Evolutionary conservation across 352 stramenopile genomes (phyloP).

Genomic region (Phytophthora citricola): DNA sequence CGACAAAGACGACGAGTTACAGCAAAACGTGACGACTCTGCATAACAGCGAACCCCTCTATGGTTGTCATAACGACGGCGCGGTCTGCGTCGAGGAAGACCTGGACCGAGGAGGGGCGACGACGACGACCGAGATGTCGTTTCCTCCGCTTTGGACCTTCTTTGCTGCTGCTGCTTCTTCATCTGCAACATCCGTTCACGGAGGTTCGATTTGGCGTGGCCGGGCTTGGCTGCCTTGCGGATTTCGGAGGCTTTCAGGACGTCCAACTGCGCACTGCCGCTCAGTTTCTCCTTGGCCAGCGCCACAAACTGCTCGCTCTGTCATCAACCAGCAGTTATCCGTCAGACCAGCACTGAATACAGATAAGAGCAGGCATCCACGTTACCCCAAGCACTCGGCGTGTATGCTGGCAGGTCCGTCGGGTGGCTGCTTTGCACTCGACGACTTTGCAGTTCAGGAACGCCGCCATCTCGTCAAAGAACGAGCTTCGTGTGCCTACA

Average conservation of each 20-base stretch:
- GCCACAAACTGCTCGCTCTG: slow-evolving; percentile 62
- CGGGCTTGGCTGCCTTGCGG: slow-evolving; percentile 43
- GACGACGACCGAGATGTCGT: slow-evolving; percentile 37
- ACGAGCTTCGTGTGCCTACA: slow-evolving; percentile 50
- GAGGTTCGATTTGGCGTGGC: slow-evolving; percentile 51
- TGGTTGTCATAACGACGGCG: slow-evolving; percentile 40
- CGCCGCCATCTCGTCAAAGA: slow-evolving; percentile 60
- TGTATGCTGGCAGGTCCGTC: slow-evolving; percentile 57
- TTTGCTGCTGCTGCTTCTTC: slow-evolving; percentile 51
- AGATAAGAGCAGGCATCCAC: background rate
- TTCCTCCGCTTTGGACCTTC: slow-evolving; percentile 36
- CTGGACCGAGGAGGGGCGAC: slow-evolving; percentile 24
- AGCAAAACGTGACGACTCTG: slow-evolving; percentile 31
- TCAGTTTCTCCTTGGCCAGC: slow-evolving; percentile 66
- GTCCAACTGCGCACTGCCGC: slow-evolving; percentile 57
- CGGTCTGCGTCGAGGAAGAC: slow-evolving; percentile 24
- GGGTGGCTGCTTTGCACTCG: slow-evolving; percentile 67
- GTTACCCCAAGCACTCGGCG: slow-evolving; percentile 59
- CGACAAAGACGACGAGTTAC: slow-evolving; percentile 28
- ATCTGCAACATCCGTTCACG: slow-evolving; percentile 64
- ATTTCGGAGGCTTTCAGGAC: slow-evolving; percentile 67
- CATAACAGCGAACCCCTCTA: slow-evolving; percentile 27
- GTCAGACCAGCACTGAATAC: slow-evolving; percentile 12
- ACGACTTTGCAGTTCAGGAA: slow-evolving; percentile 78
- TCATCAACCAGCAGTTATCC: background rate